Conservation (phyloP, 2,329 filamentous ascomycete species). For the Penicillium freii region DNA sequence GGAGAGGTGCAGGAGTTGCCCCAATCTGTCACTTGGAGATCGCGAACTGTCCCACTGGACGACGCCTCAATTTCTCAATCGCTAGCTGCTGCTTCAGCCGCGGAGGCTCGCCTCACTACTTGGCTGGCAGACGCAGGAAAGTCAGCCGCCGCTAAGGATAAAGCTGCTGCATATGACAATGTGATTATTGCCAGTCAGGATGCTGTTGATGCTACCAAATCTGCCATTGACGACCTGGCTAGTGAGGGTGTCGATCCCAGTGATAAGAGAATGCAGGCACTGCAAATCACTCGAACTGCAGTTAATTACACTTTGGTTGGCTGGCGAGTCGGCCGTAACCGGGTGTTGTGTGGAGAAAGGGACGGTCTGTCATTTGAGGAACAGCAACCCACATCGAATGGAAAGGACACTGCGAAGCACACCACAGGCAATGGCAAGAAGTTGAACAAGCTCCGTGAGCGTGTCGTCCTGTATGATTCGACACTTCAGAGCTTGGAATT, state of each 20-base stretch:
- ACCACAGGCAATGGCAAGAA: conserved; percentile 71
- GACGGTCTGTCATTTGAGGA: conserved; percentile 67
- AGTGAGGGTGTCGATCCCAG: conserved; percentile 80
- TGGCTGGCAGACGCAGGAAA: conserved; percentile 47
- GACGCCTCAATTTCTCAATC: conserved; percentile 89
- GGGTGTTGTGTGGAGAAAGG: conserved; percentile 77
- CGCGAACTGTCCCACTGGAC: conserved; percentile 80
- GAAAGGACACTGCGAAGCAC: conserved; percentile 50
- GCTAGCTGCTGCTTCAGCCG: conserved; percentile 65
- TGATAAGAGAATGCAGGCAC: conserved; percentile 82
- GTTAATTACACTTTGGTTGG: conserved; percentile 93
- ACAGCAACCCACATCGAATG: conserved; percentile 52
- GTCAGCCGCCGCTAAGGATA: conserved; percentile 53
- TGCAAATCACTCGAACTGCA: conserved; percentile 88
- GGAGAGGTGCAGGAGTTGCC: conserved; percentile 55
- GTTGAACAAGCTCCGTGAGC: conserved; percentile 77
- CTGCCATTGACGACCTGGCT: conserved; percentile 84
- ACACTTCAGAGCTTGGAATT: conserved; percentile 88
- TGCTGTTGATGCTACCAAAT: conserved; percentile 87
- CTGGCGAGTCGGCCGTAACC: conserved; percentile 91
- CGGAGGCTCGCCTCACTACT: conserved; percentile 52
- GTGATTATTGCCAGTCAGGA: conserved; percentile 90
- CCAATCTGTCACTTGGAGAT: conserved; percentile 80
- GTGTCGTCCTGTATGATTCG: conserved; percentile 85
- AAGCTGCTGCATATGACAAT: conserved; percentile 84